Evolutionary conservation across 164 flowering plant species (phyloP).

Genomic region (Sedum album): DNA sequence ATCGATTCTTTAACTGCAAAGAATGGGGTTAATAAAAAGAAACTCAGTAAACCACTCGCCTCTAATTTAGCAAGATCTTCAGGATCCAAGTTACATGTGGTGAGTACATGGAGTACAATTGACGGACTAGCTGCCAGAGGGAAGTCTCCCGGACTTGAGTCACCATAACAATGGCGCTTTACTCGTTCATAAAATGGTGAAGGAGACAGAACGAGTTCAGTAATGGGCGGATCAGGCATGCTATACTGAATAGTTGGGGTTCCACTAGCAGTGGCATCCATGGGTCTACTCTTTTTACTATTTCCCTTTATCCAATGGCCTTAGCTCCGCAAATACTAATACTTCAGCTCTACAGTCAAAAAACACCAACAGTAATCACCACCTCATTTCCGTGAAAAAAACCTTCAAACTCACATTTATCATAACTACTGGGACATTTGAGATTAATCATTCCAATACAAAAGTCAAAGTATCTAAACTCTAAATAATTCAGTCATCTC

Average conservation of each 20-base stretch:
- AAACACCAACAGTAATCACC: background rate
- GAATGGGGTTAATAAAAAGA: background rate
- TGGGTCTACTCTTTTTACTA: constrained; percentile 32
- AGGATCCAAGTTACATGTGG: constrained; percentile 80
- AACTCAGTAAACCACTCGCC: constrained; percentile 49
- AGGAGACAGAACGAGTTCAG: constrained; percentile 43
- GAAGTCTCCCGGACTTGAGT: constrained; percentile 81
- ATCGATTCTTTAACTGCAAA: constrained; percentile 14
- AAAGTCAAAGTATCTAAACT: no score
- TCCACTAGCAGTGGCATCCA: constrained; percentile 92
- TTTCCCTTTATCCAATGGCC: background rate
- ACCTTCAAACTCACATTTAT: background rate
- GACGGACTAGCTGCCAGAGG: constrained; percentile 92
- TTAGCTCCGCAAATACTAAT: background rate
- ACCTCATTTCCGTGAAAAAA: background rate
- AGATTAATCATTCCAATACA: background rate
- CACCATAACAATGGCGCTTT: constrained; percentile 84
- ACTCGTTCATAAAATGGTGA: constrained; percentile 48
- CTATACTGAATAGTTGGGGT: constrained; percentile 40
- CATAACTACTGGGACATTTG: background rate
- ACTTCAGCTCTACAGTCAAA: background rate
- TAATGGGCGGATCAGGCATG: constrained; percentile 53
- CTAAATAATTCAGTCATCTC: no score
- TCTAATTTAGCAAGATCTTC: constrained; percentile 94
- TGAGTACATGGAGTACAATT: constrained; percentile 92